Evolutionary conservation across 1,284 basidiomycete species (phyloP), one percentile per base, ranked within the genome.

Genomic region (Ceratobasidium sp.): DNA sequence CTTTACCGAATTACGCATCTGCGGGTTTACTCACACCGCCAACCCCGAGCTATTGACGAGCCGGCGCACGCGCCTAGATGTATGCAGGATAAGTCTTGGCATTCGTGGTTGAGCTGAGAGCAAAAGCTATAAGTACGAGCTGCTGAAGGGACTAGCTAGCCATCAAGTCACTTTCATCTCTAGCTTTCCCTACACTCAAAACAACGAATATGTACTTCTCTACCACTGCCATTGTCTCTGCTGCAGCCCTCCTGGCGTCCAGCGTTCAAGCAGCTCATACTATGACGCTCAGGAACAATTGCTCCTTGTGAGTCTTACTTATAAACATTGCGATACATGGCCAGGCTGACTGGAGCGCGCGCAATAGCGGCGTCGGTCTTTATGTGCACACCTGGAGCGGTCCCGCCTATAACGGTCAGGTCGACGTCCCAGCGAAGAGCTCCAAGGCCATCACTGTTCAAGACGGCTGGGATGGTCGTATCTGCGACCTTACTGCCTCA

Each of bases 391-490:
- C 69, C 19, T 74, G 64, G 53, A 65, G 74, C 8, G 61, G 74
- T 19, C 39, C 37, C 27, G 31, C 74, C 19, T 74, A 48, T 48
- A 74, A 63, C 24, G 74, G 74, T 8, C 34, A 1, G 43, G 22
- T 19, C 41, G 53, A 53, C 31, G 29, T 74, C 41, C 14, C 37
- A 1, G 74, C 75, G 1, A 65, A 73, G 29, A 46, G 46, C n/a
- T 43, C 53, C 27, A 74, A 54, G 56, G 29, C 27, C 19, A 51
- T 74, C 27, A 54, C 53, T n/a, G 49, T 76, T 29, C 75, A 72
- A 0, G 49, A 53, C 8, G 73, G 73, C 39, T 76, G 75, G 75
- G 74, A 76, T 31, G 65, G 73, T 22, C 62, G 73, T 53, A 74
- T 76, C 41, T 76, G 75, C 48, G 73, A 76, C 48, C 61, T 51